A percentile compares a stretch with the other conserved stretches of the same genome.
Conservation (phyloP, 148 eudicot species). For the Vaccinium myrtillus region DNA sequence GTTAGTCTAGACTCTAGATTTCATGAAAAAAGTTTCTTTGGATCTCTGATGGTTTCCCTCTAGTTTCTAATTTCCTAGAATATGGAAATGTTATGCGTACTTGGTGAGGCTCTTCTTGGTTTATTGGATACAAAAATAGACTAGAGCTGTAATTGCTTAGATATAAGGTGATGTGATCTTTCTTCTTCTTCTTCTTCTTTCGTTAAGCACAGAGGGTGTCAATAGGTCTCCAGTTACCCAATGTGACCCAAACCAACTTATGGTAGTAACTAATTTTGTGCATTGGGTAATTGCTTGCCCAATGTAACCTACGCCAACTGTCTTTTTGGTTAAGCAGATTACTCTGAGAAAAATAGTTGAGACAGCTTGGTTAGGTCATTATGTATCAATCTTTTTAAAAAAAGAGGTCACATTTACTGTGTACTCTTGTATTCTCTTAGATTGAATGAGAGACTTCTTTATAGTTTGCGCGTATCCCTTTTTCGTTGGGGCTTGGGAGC, state of each 20-base stretch:
- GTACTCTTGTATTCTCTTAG: not conserved
- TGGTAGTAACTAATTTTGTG: not conserved
- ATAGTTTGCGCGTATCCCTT: not conserved
- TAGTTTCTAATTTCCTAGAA: not conserved
- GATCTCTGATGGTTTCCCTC: not conserved
- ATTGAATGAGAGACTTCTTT: not conserved
- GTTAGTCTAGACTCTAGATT: not conserved
- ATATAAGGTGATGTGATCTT: not conserved
- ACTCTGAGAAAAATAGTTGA: not conserved
- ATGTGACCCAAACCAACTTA: not conserved
- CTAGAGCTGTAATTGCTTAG: not conserved
- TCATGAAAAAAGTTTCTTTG: not conserved
- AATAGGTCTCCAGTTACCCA: not conserved
- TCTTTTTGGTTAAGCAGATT: not conserved
- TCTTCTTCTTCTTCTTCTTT: constrained; percentile 9
- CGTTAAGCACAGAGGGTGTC: not conserved
- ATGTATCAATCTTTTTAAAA: not conserved
- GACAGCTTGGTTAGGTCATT: not conserved
- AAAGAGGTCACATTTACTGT: not conserved
- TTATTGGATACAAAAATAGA: not conserved
- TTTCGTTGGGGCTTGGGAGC: not conserved
- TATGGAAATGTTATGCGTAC: not conserved
- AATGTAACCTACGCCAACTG: not conserved
- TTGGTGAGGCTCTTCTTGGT: not conserved
- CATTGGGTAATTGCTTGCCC: not conserved